Evolutionary conservation across 2,329 filamentous ascomycete genomes (phyloP), one percentile per base, ranked within the genome.

Genomic region (Polychaeton citri): DNA sequence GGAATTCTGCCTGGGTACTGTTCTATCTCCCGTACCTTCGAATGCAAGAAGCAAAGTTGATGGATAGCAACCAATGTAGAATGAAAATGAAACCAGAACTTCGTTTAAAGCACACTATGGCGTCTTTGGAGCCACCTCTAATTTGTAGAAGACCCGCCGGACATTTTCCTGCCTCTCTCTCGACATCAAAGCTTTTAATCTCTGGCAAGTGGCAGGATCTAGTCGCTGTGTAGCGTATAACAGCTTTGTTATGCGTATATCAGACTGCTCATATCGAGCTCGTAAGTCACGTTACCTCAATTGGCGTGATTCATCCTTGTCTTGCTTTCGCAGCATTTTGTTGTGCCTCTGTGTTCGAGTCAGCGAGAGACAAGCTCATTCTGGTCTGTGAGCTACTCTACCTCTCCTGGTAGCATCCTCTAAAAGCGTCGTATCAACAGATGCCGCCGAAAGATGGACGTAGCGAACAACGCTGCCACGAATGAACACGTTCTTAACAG

Each of bases 401-500:
- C 83, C 83, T 76, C 84, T 78, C 59, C 84, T 75, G 41, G 84
- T 93, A 15, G 87, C 87, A 65, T 95, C 87, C 65, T 95, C 87
- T 42, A 95, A 63, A 43, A 95, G 62, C 21, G 83, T 80, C 18
- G 86, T 80, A 55, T 95, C 87, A 26, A 95, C 86, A 30, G 82
- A 80, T 19, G 69, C 72, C 6, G 79, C 79, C 0, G 87, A 86
- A 34, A 95, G 66, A 59, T 95, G 84, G 34, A 95, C 85, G 54
- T 95, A 95, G 49, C 87, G 73, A 45, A 95, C 87, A 31, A 94
- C 87, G 38, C 83, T 92, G 20, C 87, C 87, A 52, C 87, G 75
- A 53, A 95, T 93, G 57, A 95, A 95, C 63, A 94, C 85, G 55
- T 93, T 94, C 67, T 92, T 93, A 46, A 94, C 86, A 13, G 85